These are phyloP conservation scores for Aureobasidium sp. DNA, from an alignment of 2,329 filamentous ascomycete species.

Conservation along the genomic window DNA sequence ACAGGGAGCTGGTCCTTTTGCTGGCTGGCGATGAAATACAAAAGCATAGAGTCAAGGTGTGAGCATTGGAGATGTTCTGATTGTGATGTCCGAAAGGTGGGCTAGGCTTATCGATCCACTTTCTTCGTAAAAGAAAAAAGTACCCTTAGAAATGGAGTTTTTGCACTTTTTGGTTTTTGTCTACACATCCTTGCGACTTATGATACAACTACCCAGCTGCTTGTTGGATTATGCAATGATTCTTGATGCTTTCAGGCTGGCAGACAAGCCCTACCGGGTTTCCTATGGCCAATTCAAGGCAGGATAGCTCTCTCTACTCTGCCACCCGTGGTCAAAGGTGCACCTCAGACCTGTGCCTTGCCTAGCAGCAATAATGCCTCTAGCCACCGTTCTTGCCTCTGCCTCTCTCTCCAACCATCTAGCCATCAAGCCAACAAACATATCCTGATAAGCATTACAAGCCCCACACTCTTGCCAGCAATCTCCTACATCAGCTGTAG, in stretches of 20 bases:
- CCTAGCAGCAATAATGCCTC: not conserved
- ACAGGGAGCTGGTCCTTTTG: conserved; percentile 9
- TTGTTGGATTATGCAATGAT: no score
- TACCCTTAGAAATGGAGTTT: not conserved
- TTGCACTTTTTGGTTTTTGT: not conserved
- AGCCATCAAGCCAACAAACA: conserved; percentile 1
- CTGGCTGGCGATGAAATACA: not conserved
- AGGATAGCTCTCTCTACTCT: conserved; percentile 10
- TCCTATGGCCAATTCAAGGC: not conserved
- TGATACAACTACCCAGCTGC: not conserved
- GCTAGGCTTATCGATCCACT: not conserved
- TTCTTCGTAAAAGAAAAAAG: not conserved
- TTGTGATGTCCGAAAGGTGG: not conserved
- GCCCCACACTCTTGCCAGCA: not conserved
- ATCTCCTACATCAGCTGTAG: not conserved
- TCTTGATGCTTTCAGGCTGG: no score
- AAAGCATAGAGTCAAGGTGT: not conserved
- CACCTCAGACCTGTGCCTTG: not conserved
- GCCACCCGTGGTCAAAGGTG: conserved; percentile 15
- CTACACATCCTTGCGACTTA: not conserved
- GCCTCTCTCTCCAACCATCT: conserved; percentile 14
- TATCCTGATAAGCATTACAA: conserved; percentile 1
- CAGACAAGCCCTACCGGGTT: no score
- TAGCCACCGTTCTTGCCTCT: conserved; percentile 3
- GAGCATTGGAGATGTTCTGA: not conserved